Conservation (phyloP, 1,284 basidiomycete genomes). For the Pyrrhoderma noxium region DNA sequence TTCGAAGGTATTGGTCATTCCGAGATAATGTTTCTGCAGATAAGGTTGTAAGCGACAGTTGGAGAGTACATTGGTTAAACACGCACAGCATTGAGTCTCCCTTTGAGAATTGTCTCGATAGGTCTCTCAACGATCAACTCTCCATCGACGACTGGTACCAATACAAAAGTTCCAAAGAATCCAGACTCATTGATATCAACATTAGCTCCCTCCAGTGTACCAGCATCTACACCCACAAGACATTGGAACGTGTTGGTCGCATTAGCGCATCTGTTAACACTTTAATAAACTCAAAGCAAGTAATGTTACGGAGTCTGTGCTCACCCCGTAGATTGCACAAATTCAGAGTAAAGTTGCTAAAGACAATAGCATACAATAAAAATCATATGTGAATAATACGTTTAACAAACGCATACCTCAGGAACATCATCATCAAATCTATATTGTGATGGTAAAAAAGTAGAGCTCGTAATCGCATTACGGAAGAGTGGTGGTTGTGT, state of each 20-base stretch:
- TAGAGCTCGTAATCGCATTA: conserved; percentile 19
- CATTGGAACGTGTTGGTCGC: conserved; percentile 30
- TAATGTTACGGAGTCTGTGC: neutral
- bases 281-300: too few species aligned
- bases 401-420: conserved; percentile 6
- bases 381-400: too few species aligned
- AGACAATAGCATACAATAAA: too few species aligned
- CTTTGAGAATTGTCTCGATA: conserved; percentile 28
- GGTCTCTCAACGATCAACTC: conserved; percentile 38
- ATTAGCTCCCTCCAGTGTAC: conserved; percentile 31
- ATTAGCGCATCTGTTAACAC: conserved; percentile 30
- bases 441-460: conserved; percentile 22
- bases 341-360: conserved; percentile 13
- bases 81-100: conserved; percentile 18
- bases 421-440: conserved; percentile 18
- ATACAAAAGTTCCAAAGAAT: conserved; percentile 37
- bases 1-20: conserved; percentile 35
- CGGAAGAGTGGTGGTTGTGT: conserved; percentile 21
- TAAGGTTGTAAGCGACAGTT: too few species aligned
- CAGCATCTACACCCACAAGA: conserved; percentile 28
- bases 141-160: conserved; percentile 41
- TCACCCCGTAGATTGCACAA: conserved; percentile 10
- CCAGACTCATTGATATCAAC: conserved; percentile 28
- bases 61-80: too few species aligned
- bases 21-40: conserved; percentile 27